Evolutionary conservation across 305 asterid species (phyloP), one percentile per base, ranked within the genome.

Genomic region (Stenogyne calaminthoides): DNA sequence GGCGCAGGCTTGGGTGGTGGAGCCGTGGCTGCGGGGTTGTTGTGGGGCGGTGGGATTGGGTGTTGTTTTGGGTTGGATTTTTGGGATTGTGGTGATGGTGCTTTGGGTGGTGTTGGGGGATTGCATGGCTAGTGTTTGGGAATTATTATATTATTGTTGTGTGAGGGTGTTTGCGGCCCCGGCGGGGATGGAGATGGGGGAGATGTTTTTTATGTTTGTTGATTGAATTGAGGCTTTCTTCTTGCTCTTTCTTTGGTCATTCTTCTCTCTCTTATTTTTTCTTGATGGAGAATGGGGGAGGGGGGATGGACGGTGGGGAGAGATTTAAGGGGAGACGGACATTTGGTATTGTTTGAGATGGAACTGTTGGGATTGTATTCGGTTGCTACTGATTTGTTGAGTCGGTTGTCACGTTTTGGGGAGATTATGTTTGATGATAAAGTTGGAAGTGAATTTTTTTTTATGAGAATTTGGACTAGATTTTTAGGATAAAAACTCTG

Each of bases 1-100:
- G 18, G 97, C 97, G 78, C 99, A 95, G 16, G 97, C 98, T 66
- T 87, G 98, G 73, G 88, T 69, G 62, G 90, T 78, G 64, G 84
- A 79, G 77, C 20, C 82, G 79, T 78, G 89, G 77, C 44, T 71
- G 20, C 83, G 77, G 0, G 37, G 82, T 56, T 66, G 82, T 56
- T 67, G 80, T 22, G 14, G 19, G 22, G 67, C 44, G 40, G 67
- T n/a, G n/a, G n/a, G n/a, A n/a, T n/a, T n/a, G 2, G 39, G n/a
- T 1, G 40, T 32, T 22, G 71, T 19, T 29, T 46, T 18, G 1
- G 19, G 67, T 58, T 6, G n/a, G 55, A 16, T 19, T 39, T 15
- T 15, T n/a, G n/a, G n/a, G n/a, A n/a, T n/a, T n/a, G n/a, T n/a
- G n/a, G n/a, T n/a, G n/a, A n/a, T n/a, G n/a, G n/a, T n/a, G n/a